A percentile compares a stretch with the other conserved stretches of the same genome.
Conservation (phyloP, 1,284 basidiomycete genomes). For the Melanopsichium pennsylvanicum region DNA sequence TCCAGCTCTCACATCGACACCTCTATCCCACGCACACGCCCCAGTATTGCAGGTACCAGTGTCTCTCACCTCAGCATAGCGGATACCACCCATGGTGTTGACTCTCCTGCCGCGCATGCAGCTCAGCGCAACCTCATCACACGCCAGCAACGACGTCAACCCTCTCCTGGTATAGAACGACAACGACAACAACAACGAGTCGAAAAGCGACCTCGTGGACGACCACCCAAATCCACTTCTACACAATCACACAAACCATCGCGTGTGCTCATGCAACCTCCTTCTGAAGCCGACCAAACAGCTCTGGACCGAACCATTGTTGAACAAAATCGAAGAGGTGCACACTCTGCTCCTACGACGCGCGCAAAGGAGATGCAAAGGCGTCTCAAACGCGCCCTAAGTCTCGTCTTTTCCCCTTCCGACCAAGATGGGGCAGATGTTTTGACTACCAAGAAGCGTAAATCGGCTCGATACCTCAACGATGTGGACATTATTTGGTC, state of each 20-base stretch:
- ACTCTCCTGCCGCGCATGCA: conserved; percentile 37
- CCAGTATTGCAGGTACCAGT: conserved; percentile 15
- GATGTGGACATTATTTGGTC: conserved; percentile 49
- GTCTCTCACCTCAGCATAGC: too few species aligned
- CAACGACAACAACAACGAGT: neutral
- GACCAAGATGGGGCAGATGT: conserved; percentile 11
- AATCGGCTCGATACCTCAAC: conserved; percentile 42
- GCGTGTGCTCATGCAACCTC: conserved; percentile 21
- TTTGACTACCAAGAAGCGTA: conserved; percentile 13
- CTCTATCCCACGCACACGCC: conserved; percentile 25
- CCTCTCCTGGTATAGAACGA: conserved; percentile 21
- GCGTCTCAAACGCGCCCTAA: conserved; percentile 37
- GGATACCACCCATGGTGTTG: conserved; percentile 4
- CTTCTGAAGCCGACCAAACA: conserved; percentile 27
- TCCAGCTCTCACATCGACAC: conserved; percentile 20
- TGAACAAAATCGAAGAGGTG: too few species aligned
- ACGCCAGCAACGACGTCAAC: conserved; percentile 29
- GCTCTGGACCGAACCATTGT: conserved; percentile 31
- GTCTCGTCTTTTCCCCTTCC: conserved; percentile 29
- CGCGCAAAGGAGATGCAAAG: conserved; percentile 33
- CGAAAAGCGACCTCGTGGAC: conserved; percentile 6
- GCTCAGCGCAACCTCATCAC: conserved; percentile 27
- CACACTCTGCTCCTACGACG: too few species aligned
- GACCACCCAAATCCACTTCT: conserved; percentile 19
- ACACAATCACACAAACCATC: neutral